These are phyloP conservation scores for Hypomontagnella submonticulosa DNA, from an alignment of 495 filamentous ascomycete genomes.

Conservation along the genomic window DNA sequence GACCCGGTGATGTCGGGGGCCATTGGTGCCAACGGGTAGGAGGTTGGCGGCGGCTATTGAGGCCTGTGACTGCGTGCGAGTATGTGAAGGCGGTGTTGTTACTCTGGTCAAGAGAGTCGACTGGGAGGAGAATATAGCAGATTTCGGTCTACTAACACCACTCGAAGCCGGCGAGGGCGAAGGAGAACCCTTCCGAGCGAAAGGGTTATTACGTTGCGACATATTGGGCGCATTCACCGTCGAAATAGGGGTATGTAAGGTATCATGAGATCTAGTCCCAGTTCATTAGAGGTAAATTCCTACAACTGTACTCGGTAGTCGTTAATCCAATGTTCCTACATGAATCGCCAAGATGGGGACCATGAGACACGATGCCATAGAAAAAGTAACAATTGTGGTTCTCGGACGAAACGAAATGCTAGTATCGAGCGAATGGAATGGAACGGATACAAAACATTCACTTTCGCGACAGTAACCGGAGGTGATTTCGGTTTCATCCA, in stretches of 20 bases:
- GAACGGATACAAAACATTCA: slow-evolving; percentile 12
- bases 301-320: slow-evolving; percentile 6
- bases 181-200: slow-evolving; percentile 70
- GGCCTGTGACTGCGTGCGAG: slow-evolving; percentile 58
- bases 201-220: slow-evolving; percentile 73
- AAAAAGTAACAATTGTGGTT: slow-evolving; percentile 22
- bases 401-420: slow-evolving; percentile 5
- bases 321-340: slow-evolving; percentile 28
- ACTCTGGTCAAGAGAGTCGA: slow-evolving; percentile 58
- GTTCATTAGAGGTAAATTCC: slow-evolving; percentile 28
- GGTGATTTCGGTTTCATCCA: neutral
- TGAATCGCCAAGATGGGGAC: slow-evolving; percentile 24
- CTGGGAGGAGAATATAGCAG: slow-evolving; percentile 68
- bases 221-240: slow-evolving; percentile 57
- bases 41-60: slow-evolving; percentile 44
- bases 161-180: slow-evolving; percentile 66
- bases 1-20: slow-evolving; percentile 64
- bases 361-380: slow-evolving; percentile 38
- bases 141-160: slow-evolving; percentile 72
- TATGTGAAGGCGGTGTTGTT: slow-evolving; percentile 49
- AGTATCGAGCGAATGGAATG: slow-evolving; percentile 11
- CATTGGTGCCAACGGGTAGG: slow-evolving; percentile 45
- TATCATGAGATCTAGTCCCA: slow-evolving; percentile 22
- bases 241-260: slow-evolving; percentile 25
- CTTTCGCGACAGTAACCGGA: neutral